Evolutionary conservation across 495 filamentous ascomycete species (phyloP).

Genomic region (Aspergillus olivimuriae): DNA sequence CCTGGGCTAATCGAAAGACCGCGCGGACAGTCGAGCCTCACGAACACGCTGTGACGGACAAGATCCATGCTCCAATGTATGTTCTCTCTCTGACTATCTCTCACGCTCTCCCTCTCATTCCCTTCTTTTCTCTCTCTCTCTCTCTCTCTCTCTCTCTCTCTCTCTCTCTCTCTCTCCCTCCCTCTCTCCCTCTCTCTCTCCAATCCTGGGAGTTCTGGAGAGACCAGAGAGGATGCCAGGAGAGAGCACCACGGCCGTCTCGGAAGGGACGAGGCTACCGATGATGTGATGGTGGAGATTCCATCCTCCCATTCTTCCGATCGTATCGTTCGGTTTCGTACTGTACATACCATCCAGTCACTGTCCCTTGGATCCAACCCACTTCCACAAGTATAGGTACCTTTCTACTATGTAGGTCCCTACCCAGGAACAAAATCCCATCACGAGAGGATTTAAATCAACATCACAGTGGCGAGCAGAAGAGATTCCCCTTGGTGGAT

Average conservation of each 20-base stretch:
- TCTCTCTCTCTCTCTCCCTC: neutral
- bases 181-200: too few relatives aligned
- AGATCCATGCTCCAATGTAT: slow-evolving; percentile 50
- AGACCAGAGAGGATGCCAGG: too few relatives aligned
- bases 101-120: neutral
- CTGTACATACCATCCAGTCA: neutral
- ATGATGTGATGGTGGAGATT: neutral
- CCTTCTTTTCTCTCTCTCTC: neutral
- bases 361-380: neutral
- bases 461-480: too few relatives aligned
- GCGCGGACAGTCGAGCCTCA: slow-evolving; percentile 43
- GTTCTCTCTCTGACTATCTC: slow-evolving; percentile 12
- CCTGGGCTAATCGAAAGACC: too few relatives aligned
- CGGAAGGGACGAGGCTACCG: neutral
- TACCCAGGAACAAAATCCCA: too few relatives aligned
- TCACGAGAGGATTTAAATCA: too few relatives aligned
- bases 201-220: neutral
- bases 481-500: too few relatives aligned
- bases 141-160: neutral
- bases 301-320: neutral
- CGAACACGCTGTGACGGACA: slow-evolving; percentile 54
- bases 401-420: too few relatives aligned
- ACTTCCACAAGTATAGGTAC: too few relatives aligned
- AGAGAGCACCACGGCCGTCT: too few relatives aligned
- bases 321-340: neutral